These are phyloP conservation scores for Colletotrichum incanum DNA, from an alignment of 2,329 filamentous ascomycete genomes.

Conservation along the genomic window DNA sequence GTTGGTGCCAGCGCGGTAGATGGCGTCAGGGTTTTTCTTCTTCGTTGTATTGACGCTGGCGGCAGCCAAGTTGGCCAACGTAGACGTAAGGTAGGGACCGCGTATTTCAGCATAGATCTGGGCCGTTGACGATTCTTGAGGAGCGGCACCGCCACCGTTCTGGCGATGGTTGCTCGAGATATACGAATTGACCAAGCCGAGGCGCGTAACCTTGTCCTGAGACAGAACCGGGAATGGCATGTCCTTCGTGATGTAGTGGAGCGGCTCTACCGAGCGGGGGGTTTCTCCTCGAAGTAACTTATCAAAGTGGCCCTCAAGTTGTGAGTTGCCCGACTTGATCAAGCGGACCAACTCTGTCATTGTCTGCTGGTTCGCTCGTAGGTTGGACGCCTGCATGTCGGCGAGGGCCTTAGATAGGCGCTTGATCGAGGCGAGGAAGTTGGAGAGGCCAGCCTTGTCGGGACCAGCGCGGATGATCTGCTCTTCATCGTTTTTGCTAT, in stretches of 20 bases:
- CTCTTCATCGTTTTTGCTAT: constrained; percentile 93
- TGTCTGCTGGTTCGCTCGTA: constrained; percentile 92
- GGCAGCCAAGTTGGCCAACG: constrained; percentile 87
- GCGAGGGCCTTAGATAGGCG: constrained; percentile 87
- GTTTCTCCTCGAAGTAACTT: constrained; percentile 83
- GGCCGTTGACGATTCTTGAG: constrained; percentile 79
- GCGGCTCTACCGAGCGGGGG: constrained; percentile 84
- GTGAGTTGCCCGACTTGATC: constrained; percentile 83
- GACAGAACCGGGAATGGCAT: constrained; percentile 86
- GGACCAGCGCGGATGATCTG: constrained; percentile 91
- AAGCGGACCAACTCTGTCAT: constrained; percentile 85
- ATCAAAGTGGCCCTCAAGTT: constrained; percentile 88
- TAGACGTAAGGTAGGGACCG: constrained; percentile 87
- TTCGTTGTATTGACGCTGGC: constrained; percentile 89
- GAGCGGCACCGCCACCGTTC: constrained; percentile 55
- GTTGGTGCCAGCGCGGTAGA: constrained; percentile 91
- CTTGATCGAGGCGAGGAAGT: constrained; percentile 92
- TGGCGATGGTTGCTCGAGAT: constrained; percentile 74
- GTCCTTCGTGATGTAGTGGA: constrained; percentile 94
- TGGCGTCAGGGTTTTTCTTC: constrained; percentile 84
- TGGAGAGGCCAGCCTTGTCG: constrained; percentile 83
- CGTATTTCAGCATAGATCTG: constrained; percentile 89
- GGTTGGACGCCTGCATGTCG: constrained; percentile 90
- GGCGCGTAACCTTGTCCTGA: constrained; percentile 80
- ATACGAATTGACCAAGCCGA: constrained; percentile 85